These are phyloP conservation scores for Diaporthe helianthi DNA, from an alignment of 2,329 filamentous ascomycete species.

Conservation along the genomic window DNA sequence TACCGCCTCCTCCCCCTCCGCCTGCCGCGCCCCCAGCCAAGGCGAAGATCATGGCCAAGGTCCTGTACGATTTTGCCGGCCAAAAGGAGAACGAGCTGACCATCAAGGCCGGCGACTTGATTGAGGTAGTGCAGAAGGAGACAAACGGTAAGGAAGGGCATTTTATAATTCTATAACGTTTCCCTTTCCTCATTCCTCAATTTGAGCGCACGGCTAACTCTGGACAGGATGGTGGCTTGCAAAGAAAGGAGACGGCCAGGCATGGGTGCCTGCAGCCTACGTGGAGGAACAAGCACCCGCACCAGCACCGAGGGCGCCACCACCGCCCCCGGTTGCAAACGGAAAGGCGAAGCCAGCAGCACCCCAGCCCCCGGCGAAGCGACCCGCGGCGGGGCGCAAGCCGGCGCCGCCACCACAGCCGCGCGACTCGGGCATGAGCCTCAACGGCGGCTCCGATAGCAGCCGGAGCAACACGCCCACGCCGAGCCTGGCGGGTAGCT, in stretches of 20 bases:
- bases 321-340: slow-evolving; percentile 64
- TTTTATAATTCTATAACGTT: neutral
- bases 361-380: slow-evolving; percentile 80
- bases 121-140: slow-evolving; percentile 94
- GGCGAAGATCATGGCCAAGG: slow-evolving; percentile 82
- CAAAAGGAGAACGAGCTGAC: slow-evolving; percentile 86
- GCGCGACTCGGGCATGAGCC: slow-evolving; percentile 74
- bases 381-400: slow-evolving; percentile 76
- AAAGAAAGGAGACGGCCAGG: slow-evolving; percentile 75
- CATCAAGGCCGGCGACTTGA: slow-evolving; percentile 78
- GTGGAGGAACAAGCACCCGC: slow-evolving; percentile 81
- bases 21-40: slow-evolving; percentile 70
- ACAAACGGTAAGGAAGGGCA: slow-evolving; percentile 84
- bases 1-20: slow-evolving; percentile 70
- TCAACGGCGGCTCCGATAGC: slow-evolving; percentile 62
- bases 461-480: slow-evolving; percentile 77
- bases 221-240: slow-evolving; percentile 91
- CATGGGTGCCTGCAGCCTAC: slow-evolving; percentile 94
- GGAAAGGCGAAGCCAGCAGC: slow-evolving; percentile 71
- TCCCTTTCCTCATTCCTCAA: too few species aligned
- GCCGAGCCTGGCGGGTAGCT: slow-evolving; percentile 73
- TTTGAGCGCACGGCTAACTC: slow-evolving; percentile 39
- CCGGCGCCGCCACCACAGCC: slow-evolving; percentile 68
- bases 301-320: slow-evolving; percentile 64
- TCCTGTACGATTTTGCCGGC: slow-evolving; percentile 89